These are phyloP conservation scores for Quercus lobata DNA, from an alignment of 331 rosid genomes.

Conservation along the genomic window DNA sequence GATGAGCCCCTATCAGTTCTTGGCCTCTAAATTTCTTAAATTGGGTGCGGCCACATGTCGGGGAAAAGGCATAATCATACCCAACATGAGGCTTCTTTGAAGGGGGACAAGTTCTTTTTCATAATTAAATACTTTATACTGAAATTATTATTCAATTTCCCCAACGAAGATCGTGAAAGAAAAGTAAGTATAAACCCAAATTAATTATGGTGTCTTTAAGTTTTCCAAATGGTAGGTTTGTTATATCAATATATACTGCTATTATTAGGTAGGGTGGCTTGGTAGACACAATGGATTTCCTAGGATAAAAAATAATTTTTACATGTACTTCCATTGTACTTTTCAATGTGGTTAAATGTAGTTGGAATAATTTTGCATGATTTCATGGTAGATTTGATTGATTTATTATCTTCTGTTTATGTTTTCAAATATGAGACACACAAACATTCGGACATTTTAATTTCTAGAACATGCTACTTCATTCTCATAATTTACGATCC, in stretches of 20 bases:
- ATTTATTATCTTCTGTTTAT: background rate
- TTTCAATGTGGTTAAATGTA: background rate
- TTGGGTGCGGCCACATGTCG: slow-evolving; percentile 42
- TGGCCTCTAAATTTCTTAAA: slow-evolving; percentile 19
- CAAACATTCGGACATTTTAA: no score
- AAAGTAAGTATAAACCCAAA: background rate
- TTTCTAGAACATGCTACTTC: no score
- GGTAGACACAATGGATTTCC: background rate
- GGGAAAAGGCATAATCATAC: slow-evolving; percentile 30
- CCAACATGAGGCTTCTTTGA: slow-evolving; percentile 22
- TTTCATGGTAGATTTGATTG: background rate
- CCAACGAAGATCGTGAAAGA: background rate
- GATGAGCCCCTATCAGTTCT: background rate
- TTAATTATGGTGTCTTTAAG: background rate
- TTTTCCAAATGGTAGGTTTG: background rate
- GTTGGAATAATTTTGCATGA: background rate
- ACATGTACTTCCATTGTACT: background rate
- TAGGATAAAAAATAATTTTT: background rate
- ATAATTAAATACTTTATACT: slow-evolving; percentile 10
- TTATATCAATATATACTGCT: background rate
- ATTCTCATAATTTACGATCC: no score
- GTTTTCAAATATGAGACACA: background rate
- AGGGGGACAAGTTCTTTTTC: slow-evolving; percentile 35
- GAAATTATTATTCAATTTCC: slow-evolving; percentile 19
- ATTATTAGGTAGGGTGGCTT: background rate